Evolutionary conservation across 2,329 filamentous ascomycete species (phyloP).

Genomic region (Bisporella sp.): DNA sequence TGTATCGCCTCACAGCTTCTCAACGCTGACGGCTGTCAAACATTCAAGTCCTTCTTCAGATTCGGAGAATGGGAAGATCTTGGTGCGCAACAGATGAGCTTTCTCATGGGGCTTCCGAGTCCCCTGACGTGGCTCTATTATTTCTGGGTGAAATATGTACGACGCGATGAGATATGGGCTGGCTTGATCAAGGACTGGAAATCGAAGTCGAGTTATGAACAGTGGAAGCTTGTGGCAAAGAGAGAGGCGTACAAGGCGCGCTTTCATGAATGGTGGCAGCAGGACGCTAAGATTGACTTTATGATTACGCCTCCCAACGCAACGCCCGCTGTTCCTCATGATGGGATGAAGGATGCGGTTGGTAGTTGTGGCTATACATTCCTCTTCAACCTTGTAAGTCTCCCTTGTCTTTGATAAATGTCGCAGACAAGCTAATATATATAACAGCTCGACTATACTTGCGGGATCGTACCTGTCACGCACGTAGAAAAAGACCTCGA

Average conservation of each 20-base stretch:
- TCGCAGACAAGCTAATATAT: background rate
- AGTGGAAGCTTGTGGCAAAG: slow-evolving; percentile 73
- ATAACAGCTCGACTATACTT: slow-evolving; percentile 71
- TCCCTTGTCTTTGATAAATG: background rate
- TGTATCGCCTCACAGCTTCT: slow-evolving; percentile 72
- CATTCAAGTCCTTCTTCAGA: slow-evolving; percentile 70
- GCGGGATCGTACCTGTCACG: slow-evolving; percentile 76
- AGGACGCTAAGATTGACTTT: slow-evolving; percentile 64
- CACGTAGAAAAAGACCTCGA: slow-evolving; percentile 69
- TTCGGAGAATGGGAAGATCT: slow-evolving; percentile 73
- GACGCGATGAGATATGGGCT: slow-evolving; percentile 70
- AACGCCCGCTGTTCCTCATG: slow-evolving; percentile 80
- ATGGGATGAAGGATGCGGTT: slow-evolving; percentile 78
- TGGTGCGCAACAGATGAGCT: slow-evolving; percentile 68
- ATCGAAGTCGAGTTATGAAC: slow-evolving; percentile 66
- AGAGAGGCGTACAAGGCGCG: slow-evolving; percentile 70
- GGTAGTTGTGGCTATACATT: slow-evolving; percentile 91
- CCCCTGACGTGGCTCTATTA: slow-evolving; percentile 81
- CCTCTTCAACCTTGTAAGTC: slow-evolving; percentile 74
- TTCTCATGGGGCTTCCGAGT: slow-evolving; percentile 65
- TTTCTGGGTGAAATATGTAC: slow-evolving; percentile 80
- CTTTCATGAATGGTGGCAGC: slow-evolving; percentile 86
- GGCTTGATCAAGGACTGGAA: slow-evolving; percentile 67
- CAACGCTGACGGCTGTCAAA: slow-evolving; percentile 76
- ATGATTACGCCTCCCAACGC: slow-evolving; percentile 82